A percentile compares a stretch with the other conserved stretches of the same genome.
Conservation (phyloP, 148 eudicot species). For the Camellia granthamiana region DNA sequence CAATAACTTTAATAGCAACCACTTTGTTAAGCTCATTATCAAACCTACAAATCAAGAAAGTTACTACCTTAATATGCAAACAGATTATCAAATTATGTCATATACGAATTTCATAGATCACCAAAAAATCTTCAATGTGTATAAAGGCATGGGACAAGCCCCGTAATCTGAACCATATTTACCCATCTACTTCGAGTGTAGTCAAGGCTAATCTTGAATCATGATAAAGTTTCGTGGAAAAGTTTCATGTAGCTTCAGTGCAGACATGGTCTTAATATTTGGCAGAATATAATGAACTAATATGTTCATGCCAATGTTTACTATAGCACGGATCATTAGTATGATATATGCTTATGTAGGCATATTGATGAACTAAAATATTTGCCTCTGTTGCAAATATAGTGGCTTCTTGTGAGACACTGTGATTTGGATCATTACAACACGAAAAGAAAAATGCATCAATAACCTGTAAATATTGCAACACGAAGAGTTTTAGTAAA, state of each 20-base stretch:
- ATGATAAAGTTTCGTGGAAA: not conserved
- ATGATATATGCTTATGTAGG: too few species aligned
- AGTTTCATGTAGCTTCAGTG: not conserved
- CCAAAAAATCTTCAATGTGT: not conserved
- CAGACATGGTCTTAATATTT: not conserved
- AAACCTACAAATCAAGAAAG: too few species aligned
- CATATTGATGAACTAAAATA: too few species aligned
- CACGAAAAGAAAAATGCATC: too few species aligned
- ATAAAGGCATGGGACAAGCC: not conserved
- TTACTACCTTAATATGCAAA: constrained; percentile 13
- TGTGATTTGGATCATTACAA: too few species aligned
- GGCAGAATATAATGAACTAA: not conserved
- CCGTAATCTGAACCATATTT: not conserved
- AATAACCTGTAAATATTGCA: too few species aligned
- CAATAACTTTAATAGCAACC: too few species aligned
- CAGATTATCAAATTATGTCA: not conserved
- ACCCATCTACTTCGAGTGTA: not conserved
- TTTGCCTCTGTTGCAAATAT: too few species aligned
- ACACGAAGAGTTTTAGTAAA: too few species aligned
- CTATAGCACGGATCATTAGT: too few species aligned
- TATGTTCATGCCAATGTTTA: not conserved
- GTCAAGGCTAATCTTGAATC: not conserved
- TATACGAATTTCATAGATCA: not conserved
- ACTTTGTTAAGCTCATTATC: too few species aligned
- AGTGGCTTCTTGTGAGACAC: too few species aligned